Conservation (phyloP, 2,329 filamentous ascomycete genomes). For the Apiospora malaysiana region DNA sequence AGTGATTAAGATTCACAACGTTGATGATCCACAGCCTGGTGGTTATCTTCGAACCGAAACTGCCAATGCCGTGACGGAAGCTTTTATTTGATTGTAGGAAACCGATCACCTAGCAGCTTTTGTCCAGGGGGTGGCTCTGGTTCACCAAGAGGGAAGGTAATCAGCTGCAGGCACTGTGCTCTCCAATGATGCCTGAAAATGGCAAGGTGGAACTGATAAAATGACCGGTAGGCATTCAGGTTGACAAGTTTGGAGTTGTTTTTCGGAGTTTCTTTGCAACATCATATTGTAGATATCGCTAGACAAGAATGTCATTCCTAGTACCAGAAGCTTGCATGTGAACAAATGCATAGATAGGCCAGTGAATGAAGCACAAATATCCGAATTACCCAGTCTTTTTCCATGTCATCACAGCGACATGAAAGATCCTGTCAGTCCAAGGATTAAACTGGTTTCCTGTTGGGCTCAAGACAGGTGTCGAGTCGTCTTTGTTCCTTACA, state of each 20-base stretch:
- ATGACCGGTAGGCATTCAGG: background rate
- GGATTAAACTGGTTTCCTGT: background rate
- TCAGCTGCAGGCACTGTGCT: background rate
- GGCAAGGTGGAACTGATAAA: no score
- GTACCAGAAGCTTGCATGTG: background rate
- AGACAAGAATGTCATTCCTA: background rate
- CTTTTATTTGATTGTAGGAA: background rate
- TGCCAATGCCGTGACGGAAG: background rate
- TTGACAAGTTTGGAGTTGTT: background rate
- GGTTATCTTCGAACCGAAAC: background rate
- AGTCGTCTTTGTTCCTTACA: constrained; percentile 22
- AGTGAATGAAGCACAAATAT: background rate
- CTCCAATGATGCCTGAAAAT: no score
- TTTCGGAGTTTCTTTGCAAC: background rate
- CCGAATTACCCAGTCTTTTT: background rate
- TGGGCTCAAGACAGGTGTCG: constrained; percentile 8
- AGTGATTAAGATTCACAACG: background rate
- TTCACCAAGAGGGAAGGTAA: background rate
- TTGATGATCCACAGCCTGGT: background rate
- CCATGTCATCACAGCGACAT: constrained; percentile 9
- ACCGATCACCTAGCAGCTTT: background rate
- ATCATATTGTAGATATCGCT: background rate
- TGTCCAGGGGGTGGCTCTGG: background rate
- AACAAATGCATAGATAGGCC: background rate
- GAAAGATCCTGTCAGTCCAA: constrained; percentile 5